Conservation (phyloP, 148 eudicot genomes). For the Suaeda aralocaspica region DNA sequence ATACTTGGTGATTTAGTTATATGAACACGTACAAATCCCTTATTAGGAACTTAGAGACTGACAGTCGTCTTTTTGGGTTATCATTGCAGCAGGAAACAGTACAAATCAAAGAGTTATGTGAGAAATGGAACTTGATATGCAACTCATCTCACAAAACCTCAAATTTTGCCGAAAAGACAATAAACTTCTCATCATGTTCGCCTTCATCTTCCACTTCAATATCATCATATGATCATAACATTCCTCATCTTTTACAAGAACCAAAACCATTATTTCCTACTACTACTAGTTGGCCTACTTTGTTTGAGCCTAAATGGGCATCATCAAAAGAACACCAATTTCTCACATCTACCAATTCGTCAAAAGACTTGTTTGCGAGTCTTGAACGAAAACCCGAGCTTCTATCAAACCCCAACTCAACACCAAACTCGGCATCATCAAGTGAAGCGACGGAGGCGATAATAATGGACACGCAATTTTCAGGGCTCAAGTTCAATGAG, state of each 20-base stretch:
- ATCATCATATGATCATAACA: conserved; percentile 45
- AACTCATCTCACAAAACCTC: conserved; percentile 45
- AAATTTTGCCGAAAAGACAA: conserved; percentile 39
- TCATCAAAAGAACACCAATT: conserved; percentile 38
- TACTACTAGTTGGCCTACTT: conserved; percentile 35
- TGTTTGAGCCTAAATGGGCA: conserved; percentile 41
- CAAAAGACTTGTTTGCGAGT: conserved; percentile 18
- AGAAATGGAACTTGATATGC: conserved; percentile 80
- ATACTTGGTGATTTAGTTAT: no score
- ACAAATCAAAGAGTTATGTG: conserved; percentile 58
- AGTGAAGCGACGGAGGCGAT: conserved; percentile 55
- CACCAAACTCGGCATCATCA: conserved; percentile 80
- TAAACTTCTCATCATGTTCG: conserved; percentile 40
- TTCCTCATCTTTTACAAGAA: conserved; percentile 22
- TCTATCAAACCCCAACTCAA: conserved; percentile 77
- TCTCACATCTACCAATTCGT: conserved; percentile 17
- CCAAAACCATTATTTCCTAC: conserved; percentile 2
- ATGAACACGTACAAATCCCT: no score
- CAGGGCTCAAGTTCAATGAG: conserved; percentile 37
- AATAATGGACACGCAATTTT: conserved; percentile 4
- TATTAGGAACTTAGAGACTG: no score
- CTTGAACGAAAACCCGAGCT: conserved; percentile 54
- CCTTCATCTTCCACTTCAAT: conserved; percentile 55
- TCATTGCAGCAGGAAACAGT: conserved; percentile 38
- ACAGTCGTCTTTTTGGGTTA: not conserved